phyloP scores from a whole-genome alignment of 106 monocot genomes.

The Agapanthus africanus region DNA sequence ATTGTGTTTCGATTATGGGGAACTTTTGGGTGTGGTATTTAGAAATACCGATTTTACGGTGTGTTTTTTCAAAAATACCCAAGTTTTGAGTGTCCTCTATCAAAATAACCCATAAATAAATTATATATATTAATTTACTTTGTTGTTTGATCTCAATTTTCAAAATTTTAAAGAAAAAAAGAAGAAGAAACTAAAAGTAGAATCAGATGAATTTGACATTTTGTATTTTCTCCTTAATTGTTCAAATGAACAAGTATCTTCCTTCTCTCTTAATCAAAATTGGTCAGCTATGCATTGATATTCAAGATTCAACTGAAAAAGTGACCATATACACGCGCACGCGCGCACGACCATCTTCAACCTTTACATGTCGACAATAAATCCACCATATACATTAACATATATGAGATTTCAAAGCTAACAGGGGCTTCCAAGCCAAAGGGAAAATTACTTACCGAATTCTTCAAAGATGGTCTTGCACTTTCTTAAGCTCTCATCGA shows the following conservation, averaged over 20 bases:
- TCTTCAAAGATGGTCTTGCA: conserved; percentile 83
- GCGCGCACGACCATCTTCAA: too few species aligned
- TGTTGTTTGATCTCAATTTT: background rate
- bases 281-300: background rate
- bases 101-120: too few species aligned
- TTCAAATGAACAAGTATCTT: background rate
- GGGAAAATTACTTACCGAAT: conserved; percentile 52
- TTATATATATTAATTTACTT: background rate
- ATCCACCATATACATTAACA: too few species aligned
- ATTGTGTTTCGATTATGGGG: too few species aligned
- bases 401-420: conserved; percentile 5
- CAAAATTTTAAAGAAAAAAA: background rate
- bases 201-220: too few species aligned
- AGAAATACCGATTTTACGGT: too few species aligned
- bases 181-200: background rate
- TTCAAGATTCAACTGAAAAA: background rate
- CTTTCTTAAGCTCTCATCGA: conserved; percentile 77
- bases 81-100: too few species aligned
- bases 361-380: too few species aligned
- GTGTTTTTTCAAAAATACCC: too few species aligned
- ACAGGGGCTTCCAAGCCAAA: background rate
- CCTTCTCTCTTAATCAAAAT: background rate
- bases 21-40: too few species aligned
- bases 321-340: background rate
- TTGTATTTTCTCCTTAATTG: background rate